Base-by-base conservation (phyloP, 2,329 filamentous ascomycete genomes). In the Fusarium sp. region DNA sequence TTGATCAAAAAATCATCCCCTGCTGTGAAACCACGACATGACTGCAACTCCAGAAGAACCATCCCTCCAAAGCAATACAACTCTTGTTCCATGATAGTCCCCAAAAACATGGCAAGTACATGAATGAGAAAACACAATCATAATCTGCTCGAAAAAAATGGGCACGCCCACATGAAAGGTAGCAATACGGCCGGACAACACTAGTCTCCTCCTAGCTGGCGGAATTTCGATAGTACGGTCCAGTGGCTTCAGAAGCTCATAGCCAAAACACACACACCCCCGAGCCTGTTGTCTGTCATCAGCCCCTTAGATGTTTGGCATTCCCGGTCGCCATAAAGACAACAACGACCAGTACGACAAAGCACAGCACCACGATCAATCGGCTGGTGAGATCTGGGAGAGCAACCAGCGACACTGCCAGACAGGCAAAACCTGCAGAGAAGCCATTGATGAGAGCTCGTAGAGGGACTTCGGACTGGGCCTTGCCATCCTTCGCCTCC, bases 371-470 rank as follows among this genome's bases (percentile, higher is more conserved):
- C 67, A 74, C 64, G 33, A 72, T 59, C 14, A 73, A 16, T 22
- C 71, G 71, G 27, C 71, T 72, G 29, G 44, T 56, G 29, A 73
- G 44, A 33, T 73, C 68, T n/a, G 68, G 71, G 11, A 73, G 71
- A 20, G 46, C 42, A 49, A 73, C 64, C 20, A 73, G 17, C 29
- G 71, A 40, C 11, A 72, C 31, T 20, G 71, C 71, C 16, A 73
- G 17, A 10, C 68, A 69, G 14, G 71, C 57, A 14, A 71, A 71
- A 4, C 71, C 68, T 58, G 74, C 64, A 8, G 71, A 74, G 16
- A 74, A 69, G 7, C 46, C 64, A 22, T 68, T 72, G 22, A 72
- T 53, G 5, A 73, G 68, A 35, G 51, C 62, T 17, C 71, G 62
- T 1, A 69, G 38, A 61, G 68, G 68, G 22, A 72, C 42, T 17